Evolutionary conservation across 495 filamentous ascomycete genomes (phyloP), one percentile per base, ranked within the genome.

Genomic region (Tuber aestivum): DNA sequence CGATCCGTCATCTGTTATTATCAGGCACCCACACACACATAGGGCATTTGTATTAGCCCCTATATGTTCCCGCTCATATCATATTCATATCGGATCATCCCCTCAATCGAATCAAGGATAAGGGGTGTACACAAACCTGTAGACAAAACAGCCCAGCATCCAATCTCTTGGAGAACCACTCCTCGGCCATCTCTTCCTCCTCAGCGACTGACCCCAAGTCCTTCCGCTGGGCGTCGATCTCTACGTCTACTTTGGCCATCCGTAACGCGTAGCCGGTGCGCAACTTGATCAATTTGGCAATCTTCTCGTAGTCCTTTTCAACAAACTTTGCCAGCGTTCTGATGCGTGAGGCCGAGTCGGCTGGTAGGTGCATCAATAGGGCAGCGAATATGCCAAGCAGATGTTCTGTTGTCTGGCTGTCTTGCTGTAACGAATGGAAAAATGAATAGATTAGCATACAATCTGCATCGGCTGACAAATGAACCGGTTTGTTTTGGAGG

Each of bases 261-360:
- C 89, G 88, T 0, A 89, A 84, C 0, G 89, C 88, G 83, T 92
- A 97, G 21, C 93, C 91, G 40, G 89, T 85, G 61, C 96, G 86
- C 48, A 97, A 84, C 77, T 87, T 86, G 61, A 95, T 84, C 2
- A 97, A 86, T 80, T 89, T 91, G 16, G 80, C 85, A 20, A 92
- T 89, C 84, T 97, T 96, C 75, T 94, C 92, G 82, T 96, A 97
- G 75, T 97, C 92, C 78, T 92, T 95, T 85, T 97, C 94, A 65
- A 96, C 91, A 83, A 99, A 98, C 81, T 99, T 99, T 5, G 94
- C 95, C 0, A 98, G 87, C 9, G 92, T 88, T 3, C 95, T 88
- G 42, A 97, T 94, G 2, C 95, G 87, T n/a, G 89, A 86, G 1
- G 92, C 86, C 18, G 91, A 93, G n/a, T 93, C 89, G 7, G 89